A percentile compares a stretch with the other conserved stretches of the same genome.
Evolutionary conservation across 164 flowering plant genomes (phyloP).

Genomic region (Warburgia ugandensis): DNA sequence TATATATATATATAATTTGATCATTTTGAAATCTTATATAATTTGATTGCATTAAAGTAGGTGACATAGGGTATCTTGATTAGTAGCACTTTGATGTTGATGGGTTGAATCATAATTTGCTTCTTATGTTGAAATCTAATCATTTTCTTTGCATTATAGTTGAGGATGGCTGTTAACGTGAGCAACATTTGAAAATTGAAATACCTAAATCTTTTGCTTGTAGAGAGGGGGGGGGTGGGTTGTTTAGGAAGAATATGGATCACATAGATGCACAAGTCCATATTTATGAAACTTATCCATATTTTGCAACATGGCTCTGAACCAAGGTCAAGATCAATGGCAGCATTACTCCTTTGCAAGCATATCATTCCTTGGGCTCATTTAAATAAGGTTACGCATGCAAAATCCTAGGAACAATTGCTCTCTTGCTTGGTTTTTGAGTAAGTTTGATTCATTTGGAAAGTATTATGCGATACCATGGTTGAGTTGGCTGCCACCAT

Average conservation of each 20-base stretch:
- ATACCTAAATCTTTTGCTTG: no score
- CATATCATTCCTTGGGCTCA: conserved; percentile 16
- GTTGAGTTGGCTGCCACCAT: conserved; percentile 21
- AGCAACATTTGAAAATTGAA: no score
- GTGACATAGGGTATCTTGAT: no score
- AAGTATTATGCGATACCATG: conserved; percentile 23
- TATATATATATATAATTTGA: no score
- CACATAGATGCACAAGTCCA: not conserved
- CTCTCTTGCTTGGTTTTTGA: conserved; percentile 16
- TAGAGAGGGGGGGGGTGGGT: no score
- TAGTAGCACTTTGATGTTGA: no score
- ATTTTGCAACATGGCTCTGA: conserved; percentile 17
- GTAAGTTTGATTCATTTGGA: conserved; percentile 11
- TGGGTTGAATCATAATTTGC: no score
- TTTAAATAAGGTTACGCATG: conserved; percentile 12
- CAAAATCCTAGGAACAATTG: conserved; percentile 10
- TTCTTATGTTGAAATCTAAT: no score
- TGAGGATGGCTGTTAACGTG: no score
- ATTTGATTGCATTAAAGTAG: no score
- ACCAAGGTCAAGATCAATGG: conserved; percentile 20
- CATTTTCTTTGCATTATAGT: no score
- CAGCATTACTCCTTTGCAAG: conserved; percentile 26
- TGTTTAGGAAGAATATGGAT: not conserved
- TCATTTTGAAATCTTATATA: no score
- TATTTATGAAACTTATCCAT: conserved; percentile 22